These are phyloP conservation scores for Xylaria sp. DNA, from an alignment of 2,329 filamentous ascomycete species.

Conservation along the genomic window DNA sequence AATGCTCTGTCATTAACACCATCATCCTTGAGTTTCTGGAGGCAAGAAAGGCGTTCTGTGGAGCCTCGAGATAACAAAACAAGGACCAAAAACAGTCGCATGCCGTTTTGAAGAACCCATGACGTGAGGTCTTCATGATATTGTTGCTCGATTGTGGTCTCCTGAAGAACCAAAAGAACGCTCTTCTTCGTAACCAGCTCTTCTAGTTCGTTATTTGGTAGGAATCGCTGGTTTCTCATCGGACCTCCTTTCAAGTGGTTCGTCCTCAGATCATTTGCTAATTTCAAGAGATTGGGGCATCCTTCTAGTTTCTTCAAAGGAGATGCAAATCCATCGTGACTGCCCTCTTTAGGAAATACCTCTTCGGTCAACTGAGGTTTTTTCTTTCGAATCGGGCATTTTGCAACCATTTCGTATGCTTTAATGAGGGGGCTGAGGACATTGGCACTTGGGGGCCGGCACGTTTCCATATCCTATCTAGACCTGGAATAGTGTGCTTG, in stretches of 20 bases:
- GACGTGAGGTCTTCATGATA: conserved; percentile 7
- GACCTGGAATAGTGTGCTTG: not conserved
- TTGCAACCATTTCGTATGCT: not conserved
- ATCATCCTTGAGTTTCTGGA: conserved; percentile 1
- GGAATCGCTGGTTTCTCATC: not conserved
- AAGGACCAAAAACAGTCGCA: conserved; percentile 16
- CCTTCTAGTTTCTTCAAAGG: not conserved
- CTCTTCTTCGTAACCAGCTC: conserved; percentile 14
- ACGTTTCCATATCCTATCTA: not conserved
- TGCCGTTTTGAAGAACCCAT: conserved; percentile 18
- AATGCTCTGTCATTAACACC: conserved; percentile 9
- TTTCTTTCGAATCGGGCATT: not conserved
- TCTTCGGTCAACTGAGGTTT: not conserved
- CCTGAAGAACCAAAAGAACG: conserved; percentile 8
- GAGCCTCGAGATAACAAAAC: conserved; percentile 1
- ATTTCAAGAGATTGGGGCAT: not conserved
- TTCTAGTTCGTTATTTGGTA: conserved; percentile 15
- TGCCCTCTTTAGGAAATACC: not conserved
- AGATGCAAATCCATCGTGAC: not conserved
- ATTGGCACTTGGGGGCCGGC: not conserved
- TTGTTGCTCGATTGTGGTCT: conserved; percentile 5
- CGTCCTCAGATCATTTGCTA: not conserved
- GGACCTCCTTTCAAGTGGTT: not conserved
- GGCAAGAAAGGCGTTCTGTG: conserved; percentile 3
- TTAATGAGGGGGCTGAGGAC: not conserved